These are phyloP conservation scores for Mycena leptocephala DNA, from an alignment of 768 basidiomycete genomes.

Conservation along the genomic window DNA sequence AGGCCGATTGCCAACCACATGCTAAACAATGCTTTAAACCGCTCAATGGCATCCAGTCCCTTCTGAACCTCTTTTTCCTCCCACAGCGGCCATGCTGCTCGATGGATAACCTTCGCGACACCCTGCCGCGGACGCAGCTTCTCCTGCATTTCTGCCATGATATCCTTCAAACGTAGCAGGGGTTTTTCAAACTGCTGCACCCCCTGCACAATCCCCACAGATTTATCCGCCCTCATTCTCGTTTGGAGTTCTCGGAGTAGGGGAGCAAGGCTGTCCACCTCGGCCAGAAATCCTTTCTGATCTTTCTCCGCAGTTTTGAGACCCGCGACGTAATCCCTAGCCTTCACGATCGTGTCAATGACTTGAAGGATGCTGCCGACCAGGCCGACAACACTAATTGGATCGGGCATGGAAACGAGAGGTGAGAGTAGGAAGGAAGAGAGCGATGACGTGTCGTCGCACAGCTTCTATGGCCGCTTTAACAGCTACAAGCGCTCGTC, in stretches of 20 bases:
- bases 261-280: not conserved
- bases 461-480: too few species aligned
- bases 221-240: not conserved
- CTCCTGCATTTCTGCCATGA: not conserved
- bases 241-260: not conserved
- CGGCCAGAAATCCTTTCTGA: not conserved
- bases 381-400: not conserved
- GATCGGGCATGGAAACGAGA: not conserved
- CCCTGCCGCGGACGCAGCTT: not conserved
- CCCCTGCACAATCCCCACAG: not conserved
- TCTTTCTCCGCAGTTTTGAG: not conserved
- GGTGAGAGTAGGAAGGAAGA: too few species aligned
- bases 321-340: not conserved
- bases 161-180: not conserved
- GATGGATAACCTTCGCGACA: not conserved
- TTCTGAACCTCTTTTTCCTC: not conserved
- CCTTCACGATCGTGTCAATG: not conserved
- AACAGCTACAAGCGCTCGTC: too few species aligned
- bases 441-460: too few species aligned
- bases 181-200: not conserved
- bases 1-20: not conserved
- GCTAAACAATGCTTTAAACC: not conserved
- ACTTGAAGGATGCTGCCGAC: constrained; percentile 1
- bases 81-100: not conserved
- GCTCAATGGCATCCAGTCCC: not conserved